Percentiles rank a stretch among this genome's conserved stretches.
These are phyloP conservation scores for Carex myosuroides DNA, from an alignment of 176 grass and related monocot species.

Conservation along the genomic window DNA sequence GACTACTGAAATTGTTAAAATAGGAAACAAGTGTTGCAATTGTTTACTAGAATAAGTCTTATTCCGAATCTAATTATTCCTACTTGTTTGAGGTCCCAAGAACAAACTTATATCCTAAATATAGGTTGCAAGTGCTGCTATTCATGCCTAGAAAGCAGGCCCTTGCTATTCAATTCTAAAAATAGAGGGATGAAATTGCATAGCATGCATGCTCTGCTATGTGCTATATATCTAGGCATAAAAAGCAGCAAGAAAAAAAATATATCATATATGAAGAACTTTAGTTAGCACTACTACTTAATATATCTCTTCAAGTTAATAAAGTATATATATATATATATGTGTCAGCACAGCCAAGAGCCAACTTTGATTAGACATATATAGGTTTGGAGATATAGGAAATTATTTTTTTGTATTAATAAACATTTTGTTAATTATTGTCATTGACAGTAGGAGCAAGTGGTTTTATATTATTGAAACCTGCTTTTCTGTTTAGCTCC, in stretches of 20 bases:
- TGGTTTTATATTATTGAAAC: neutral
- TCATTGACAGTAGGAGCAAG: neutral
- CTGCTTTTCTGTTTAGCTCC: neutral
- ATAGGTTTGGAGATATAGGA: neutral
- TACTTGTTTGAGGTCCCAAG: neutral
- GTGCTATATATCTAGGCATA: neutral
- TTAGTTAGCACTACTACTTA: neutral
- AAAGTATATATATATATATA: no score
- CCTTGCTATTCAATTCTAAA: neutral
- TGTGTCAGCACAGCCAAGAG: neutral
- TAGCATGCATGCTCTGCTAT: no score
- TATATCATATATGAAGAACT: neutral
- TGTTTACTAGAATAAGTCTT: neutral
- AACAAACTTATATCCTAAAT: neutral
- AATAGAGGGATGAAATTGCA: neutral
- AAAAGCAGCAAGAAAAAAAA: neutral
- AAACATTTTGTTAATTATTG: neutral
- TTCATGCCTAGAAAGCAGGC: neutral
- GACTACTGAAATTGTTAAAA: neutral
- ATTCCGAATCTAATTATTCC: conserved; percentile 6
- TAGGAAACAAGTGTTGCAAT: neutral
- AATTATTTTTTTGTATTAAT: neutral
- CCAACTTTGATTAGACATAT: neutral
- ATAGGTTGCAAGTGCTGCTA: neutral
- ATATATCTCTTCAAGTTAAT: neutral